Evolutionary conservation across 2,329 filamentous ascomycete genomes (phyloP).

Genomic region (Cadophora luteo-olivacea): DNA sequence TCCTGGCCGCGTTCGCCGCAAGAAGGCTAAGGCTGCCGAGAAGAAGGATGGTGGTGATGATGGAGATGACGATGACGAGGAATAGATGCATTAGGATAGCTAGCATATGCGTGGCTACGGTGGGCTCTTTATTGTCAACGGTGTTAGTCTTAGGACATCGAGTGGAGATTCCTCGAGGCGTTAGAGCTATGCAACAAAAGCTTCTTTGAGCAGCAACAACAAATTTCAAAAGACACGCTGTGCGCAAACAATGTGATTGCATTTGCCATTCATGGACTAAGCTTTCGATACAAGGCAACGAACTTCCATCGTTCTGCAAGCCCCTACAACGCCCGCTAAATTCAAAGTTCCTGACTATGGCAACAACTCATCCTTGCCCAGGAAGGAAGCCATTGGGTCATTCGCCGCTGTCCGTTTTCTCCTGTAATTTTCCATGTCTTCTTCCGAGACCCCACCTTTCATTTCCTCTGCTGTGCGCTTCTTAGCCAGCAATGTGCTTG

Average conservation of each 20-base stretch:
- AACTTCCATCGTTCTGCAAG: conserved; percentile 23
- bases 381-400: conserved; percentile 85
- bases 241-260: conserved; percentile 1
- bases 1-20: conserved; percentile 96
- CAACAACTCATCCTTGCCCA: conserved; percentile 75
- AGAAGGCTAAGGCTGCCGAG: conserved; percentile 98
- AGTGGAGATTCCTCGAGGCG: conserved; percentile 37
- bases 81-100: conserved; percentile 46
- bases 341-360: conserved; percentile 41
- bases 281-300: conserved; percentile 6
- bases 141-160: conserved; percentile 33
- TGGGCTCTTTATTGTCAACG: conserved; percentile 29
- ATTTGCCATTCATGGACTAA: neutral
- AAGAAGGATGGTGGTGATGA: conserved; percentile 80
- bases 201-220: conserved; percentile 20
- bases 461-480: conserved; percentile 83
- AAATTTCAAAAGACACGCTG: neutral
- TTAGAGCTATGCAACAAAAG: conserved; percentile 35
- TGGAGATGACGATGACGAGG: conserved; percentile 78
- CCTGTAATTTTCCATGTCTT: conserved; percentile 86
- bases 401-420: conserved; percentile 74
- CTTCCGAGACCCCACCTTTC: conserved; percentile 78
- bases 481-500: conserved; percentile 50
- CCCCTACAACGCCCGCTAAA: conserved; percentile 30
- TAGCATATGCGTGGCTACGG: conserved; percentile 43